Percentiles rank a stretch among this genome's conserved stretches.
These are phyloP conservation scores for Diaporthe vaccinii DNA, from an alignment of 2,329 filamentous ascomycete genomes.

Conservation along the genomic window DNA sequence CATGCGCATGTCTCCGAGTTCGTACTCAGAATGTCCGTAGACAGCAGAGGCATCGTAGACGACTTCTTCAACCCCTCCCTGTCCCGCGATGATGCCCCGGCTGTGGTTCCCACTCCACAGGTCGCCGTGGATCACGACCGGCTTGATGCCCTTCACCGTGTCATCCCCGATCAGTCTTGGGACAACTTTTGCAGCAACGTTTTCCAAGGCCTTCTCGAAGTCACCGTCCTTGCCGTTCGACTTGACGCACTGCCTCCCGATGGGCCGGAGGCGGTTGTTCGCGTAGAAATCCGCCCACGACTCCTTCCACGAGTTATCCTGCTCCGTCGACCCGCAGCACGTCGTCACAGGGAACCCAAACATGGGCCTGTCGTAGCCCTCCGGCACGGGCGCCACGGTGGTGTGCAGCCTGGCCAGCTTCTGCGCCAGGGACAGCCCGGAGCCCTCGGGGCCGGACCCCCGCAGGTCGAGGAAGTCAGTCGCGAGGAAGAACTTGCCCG, in stretches of 20 bases:
- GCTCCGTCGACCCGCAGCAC: conserved; percentile 87
- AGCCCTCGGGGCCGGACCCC: conserved; percentile 56
- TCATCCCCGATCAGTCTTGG: conserved; percentile 80
- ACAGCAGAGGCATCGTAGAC: conserved; percentile 86
- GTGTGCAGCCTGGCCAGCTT: conserved; percentile 86
- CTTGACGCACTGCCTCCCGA: conserved; percentile 69
- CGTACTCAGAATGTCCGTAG: conserved; percentile 91
- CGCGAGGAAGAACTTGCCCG: conserved; percentile 69
- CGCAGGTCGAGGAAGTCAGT: conserved; percentile 86
- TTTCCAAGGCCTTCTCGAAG: conserved; percentile 74
- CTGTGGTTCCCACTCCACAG: conserved; percentile 92
- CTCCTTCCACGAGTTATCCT: conserved; percentile 80
- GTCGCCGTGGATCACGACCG: conserved; percentile 90
- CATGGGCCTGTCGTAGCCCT: conserved; percentile 69
- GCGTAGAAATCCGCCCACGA: conserved; percentile 92
- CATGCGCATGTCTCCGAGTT: conserved; percentile 95
- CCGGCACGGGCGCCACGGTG: conserved; percentile 76
- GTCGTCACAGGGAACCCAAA: conserved; percentile 90
- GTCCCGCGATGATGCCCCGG: conserved; percentile 69
- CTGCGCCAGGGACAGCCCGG: conserved; percentile 73
- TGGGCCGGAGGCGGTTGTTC: conserved; percentile 77
- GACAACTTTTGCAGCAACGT: conserved; percentile 74
- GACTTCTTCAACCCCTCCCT: conserved; percentile 75
- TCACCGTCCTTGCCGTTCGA: conserved; percentile 76
- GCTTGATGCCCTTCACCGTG: conserved; percentile 74